Base-by-base conservation (phyloP, 768 basidiomycete species). In the Saitozyma podzolica region DNA sequence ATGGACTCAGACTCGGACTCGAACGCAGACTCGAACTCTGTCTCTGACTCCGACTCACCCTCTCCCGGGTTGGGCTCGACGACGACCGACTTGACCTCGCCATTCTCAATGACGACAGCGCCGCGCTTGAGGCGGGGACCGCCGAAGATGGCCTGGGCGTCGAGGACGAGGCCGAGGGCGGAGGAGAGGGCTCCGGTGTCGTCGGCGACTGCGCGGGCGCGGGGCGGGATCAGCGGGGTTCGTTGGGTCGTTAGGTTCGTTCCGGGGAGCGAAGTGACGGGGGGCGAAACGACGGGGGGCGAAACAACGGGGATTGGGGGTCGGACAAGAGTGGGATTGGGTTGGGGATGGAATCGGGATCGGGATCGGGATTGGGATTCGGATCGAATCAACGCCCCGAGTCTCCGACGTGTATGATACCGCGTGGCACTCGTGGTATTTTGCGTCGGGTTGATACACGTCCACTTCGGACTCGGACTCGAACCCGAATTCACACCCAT, bases 81-180 rank as follows among this genome's bases (percentile, higher is more conserved):
- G 20, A 78, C 84, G 58, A 90, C 69, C 69, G 88, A 87, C 64
- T 84, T 85, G 69, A 92, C 85, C 64, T 86, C 84, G 57, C 89
- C 83, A 73, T 89, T 83, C 51, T 92, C 87, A 48, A 78, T 72
- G 60, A 78, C 71, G 19, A 78, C 47, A 10, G 73, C 77, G 40
- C 70, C 70, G 48, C 77, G 87, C 83, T 87, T 88, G 54, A 87
- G 84, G 50, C 90, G 87, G 0, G 85, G 84, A 9, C 83, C 84
- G 17, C 89, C 90, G 13, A 92, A 84, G 13, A 86, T 72, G 3
- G 81, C 79, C 9, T 86, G 83, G 0, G 85, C 88, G 64, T 89
- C 86, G 63, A 88, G 87, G 43, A 85, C 64, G 13, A 88, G 82
- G 1, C 88, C 88, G 51, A 86, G 73, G 8, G 81, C 80, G 19